phyloP scores from a whole-genome alignment of 495 filamentous ascomycete genomes.

The Talaromyces proteolyticus region DNA sequence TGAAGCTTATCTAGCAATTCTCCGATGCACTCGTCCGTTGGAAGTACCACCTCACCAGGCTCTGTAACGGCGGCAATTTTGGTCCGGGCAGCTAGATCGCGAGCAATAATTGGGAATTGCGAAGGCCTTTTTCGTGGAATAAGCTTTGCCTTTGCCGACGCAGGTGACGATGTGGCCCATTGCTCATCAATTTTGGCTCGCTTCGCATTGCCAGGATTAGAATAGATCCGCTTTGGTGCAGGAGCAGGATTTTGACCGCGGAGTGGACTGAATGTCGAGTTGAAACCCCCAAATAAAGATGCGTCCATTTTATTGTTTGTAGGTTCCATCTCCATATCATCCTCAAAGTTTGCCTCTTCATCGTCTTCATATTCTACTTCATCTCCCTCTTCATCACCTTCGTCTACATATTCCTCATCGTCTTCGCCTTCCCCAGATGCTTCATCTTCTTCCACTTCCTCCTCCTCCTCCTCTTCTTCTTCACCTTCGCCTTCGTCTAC shows the following conservation, averaged over 20 bases:
- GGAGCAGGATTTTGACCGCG: constrained; percentile 7
- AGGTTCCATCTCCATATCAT: constrained; percentile 21
- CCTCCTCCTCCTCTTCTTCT: constrained; percentile 26
- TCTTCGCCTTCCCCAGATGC: constrained; percentile 18
- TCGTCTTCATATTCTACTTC: constrained; percentile 24
- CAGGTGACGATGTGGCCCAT: constrained; percentile 31
- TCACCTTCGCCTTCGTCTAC: constrained; percentile 22
- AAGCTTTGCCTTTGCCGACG: constrained; percentile 27
- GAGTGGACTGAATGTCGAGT: constrained; percentile 26
- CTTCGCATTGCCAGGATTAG: constrained; percentile 36
- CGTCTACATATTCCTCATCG: constrained; percentile 26
- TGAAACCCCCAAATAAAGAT: constrained; percentile 23
- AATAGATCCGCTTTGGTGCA: constrained; percentile 33
- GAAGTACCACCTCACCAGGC: constrained; percentile 36
- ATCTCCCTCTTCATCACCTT: constrained; percentile 29
- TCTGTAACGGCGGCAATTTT: constrained; percentile 30
- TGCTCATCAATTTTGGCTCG: constrained; percentile 38
- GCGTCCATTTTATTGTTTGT: constrained; percentile 11
- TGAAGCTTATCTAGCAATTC: constrained; percentile 51
- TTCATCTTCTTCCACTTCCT: constrained; percentile 32
- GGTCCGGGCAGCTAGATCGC: constrained; percentile 30
- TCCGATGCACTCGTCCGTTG: constrained; percentile 35
- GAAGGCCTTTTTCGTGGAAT: constrained; percentile 40
- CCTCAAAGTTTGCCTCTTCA: constrained; percentile 21
- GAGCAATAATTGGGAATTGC: constrained; percentile 42